A percentile compares a stretch with the other conserved stretches of the same genome.
Conservation (phyloP, 495 filamentous ascomycete species). For the Clavariopsis aquatica region DNA sequence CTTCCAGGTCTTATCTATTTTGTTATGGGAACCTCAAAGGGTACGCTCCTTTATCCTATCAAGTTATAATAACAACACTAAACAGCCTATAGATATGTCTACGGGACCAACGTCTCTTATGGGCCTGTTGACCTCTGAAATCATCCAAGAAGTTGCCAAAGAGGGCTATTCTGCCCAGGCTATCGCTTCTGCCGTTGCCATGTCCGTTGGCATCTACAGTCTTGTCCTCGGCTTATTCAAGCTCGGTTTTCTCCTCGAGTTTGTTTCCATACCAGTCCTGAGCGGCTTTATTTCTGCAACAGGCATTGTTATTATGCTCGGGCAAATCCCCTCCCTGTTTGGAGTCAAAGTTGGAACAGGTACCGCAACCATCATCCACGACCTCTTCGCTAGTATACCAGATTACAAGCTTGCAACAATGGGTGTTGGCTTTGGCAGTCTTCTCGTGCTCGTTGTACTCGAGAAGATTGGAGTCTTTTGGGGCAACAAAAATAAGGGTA, state of each 20-base stretch:
- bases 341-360: conserved; percentile 42
- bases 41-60: conserved; percentile 36
- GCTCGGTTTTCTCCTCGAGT: conserved; percentile 88
- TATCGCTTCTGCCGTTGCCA: conserved; percentile 54
- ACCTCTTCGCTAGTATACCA: conserved; percentile 49
- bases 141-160: conserved; percentile 47
- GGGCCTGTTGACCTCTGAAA: conserved; percentile 53
- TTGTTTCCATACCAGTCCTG: conserved; percentile 88
- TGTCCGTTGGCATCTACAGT: conserved; percentile 55
- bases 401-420: conserved; percentile 49
- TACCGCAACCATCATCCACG: conserved; percentile 49
- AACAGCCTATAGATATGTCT: conserved; percentile 46
- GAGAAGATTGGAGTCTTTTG: conserved; percentile 52
- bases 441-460: conserved; percentile 49
- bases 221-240: conserved; percentile 61
- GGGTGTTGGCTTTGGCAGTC: conserved; percentile 51
- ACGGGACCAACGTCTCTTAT: conserved; percentile 57
- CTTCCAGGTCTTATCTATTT: conserved; percentile 53
- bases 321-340: conserved; percentile 56
- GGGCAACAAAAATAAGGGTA: conserved; percentile 41
- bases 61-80: not conserved
- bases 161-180: conserved; percentile 47
- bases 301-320: conserved; percentile 81
- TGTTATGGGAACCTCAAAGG: conserved; percentile 59
- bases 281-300: conserved; percentile 98